phyloP scores from a whole-genome alignment of 257 asterid genomes.

The Cynanchum wilfordii region DNA sequence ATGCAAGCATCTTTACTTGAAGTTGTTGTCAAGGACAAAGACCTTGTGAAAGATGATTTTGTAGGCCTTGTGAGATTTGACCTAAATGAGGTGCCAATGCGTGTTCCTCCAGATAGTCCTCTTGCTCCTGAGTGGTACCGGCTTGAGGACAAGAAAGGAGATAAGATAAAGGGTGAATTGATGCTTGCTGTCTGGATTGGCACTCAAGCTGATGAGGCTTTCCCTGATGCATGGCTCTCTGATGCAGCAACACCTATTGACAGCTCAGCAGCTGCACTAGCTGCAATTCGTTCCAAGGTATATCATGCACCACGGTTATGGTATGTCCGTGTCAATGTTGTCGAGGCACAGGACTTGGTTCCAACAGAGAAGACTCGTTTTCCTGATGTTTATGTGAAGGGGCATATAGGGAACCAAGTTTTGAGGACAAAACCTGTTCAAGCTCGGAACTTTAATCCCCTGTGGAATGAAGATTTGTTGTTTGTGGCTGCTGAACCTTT shows the following conservation, averaged over 20 bases:
- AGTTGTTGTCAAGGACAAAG: constrained; percentile 84
- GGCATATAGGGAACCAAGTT: constrained; percentile 84
- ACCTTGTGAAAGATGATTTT: constrained; percentile 70
- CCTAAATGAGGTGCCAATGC: constrained; percentile 76
- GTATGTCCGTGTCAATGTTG: constrained; percentile 81
- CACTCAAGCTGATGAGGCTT: constrained; percentile 92
- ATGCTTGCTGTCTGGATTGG: constrained; percentile 97
- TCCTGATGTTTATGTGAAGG: constrained; percentile 79
- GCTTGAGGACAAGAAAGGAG: constrained; percentile 73
- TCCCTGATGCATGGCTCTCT: constrained; percentile 93
- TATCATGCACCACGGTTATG: constrained; percentile 87
- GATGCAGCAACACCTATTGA: constrained; percentile 76
- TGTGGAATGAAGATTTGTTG: constrained; percentile 84
- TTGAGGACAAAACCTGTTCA: constrained; percentile 71
- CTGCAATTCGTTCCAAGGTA: constrained; percentile 79
- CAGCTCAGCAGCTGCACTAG: constrained; percentile 63
- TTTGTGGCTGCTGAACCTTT: constrained; percentile 92
- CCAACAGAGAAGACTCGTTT: constrained; percentile 66
- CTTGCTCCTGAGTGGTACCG: constrained; percentile 95
- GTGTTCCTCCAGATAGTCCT: constrained; percentile 93
- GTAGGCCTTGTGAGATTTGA: constrained; percentile 71
- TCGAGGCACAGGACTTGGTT: constrained; percentile 85
- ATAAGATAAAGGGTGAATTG: constrained; percentile 72
- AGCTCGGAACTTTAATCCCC: constrained; percentile 63
- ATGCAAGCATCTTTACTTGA: constrained; percentile 86